Base-by-base conservation (phyloP, 1,284 basidiomycete species). In the Volvariella surrecta region DNA sequence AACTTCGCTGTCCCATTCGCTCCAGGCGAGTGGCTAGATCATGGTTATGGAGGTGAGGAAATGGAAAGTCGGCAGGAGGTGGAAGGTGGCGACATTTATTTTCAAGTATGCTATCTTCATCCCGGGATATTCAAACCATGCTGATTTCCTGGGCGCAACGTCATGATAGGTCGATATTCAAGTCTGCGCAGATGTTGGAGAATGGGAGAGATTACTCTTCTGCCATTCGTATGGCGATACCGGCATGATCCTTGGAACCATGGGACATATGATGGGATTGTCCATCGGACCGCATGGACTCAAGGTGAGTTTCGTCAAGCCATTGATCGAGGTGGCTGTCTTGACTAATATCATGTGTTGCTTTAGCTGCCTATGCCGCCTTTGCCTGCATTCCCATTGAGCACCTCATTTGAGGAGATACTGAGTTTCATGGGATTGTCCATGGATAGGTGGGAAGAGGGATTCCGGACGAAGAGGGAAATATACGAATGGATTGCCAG, bases 221-320 rank as follows among this genome's bases (percentile, higher is more conserved):
- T 73, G 74, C 53, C 68, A 76, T 46, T 71, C 71, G 2, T 84
- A 82, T 50, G 82, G 82, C 2, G 82, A 84, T 51, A 60, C 83
- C 4, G 76, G 76, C 0, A 80, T 83, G 73, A 79, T 85, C 16
- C 56, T 85, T 39, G 71, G 73, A 10, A 52, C 76, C 4, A 56
- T 83, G 11, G 70, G 67, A 3, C 64, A 67, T 35, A 72, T 71
- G 39, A 61, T 62, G 34, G 76, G 79, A 1, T 51, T 84, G 3
- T 56, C 60, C 1, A 55, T 80, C 1, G 72, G 73, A 6, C 59
- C 59, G 21, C 67, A 73, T 37, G 82, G 82, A 0, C 55, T 85
- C 16, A 79, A 73, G 67, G 82, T 82, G 34, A 13, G 58, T 54
- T n/a, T 15, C 17, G 40, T 28, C 9, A 28, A 18, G 11, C 10